Conservation (phyloP, 305 asterid genomes). For the Fraxinus velutina region DNA sequence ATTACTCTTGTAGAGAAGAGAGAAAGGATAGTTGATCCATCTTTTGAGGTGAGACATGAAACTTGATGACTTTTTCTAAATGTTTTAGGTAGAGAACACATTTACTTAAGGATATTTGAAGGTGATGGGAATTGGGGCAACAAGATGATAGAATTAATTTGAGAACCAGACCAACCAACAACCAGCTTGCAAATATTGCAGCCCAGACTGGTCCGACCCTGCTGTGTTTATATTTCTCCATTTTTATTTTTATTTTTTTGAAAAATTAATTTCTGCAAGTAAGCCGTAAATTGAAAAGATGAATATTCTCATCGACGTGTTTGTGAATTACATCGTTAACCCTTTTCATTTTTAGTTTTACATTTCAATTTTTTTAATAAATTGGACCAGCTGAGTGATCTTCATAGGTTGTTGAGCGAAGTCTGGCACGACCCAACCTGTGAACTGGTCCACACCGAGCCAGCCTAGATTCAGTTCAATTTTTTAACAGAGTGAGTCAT, state of each 20-base stretch:
- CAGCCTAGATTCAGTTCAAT: not conserved
- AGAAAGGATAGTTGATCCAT: not conserved
- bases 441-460: not conserved
- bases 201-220: not conserved
- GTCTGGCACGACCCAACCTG: not conserved
- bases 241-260: not conserved
- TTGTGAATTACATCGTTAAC: not conserved
- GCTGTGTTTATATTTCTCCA: not conserved
- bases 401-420: not conserved
- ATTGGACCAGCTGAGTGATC: not conserved
- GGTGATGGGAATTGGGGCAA: not conserved
- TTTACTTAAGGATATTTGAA: not conserved
- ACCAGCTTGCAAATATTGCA: not conserved
- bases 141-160: not conserved
- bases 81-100: not conserved
- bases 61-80: not conserved
- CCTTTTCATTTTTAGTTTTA: not conserved
- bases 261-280: not conserved
- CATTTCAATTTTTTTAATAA: not conserved
- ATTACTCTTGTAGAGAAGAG: not conserved
- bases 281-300: not conserved
- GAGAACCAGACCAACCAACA: not conserved
- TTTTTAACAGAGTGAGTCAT: not conserved
- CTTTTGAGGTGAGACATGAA: not conserved
- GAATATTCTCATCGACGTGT: not conserved